A percentile compares a stretch with the other conserved stretches of the same genome.
These are phyloP conservation scores for Evansstolkia leycettana DNA, from an alignment of 495 filamentous ascomycete species.

Conservation along the genomic window DNA sequence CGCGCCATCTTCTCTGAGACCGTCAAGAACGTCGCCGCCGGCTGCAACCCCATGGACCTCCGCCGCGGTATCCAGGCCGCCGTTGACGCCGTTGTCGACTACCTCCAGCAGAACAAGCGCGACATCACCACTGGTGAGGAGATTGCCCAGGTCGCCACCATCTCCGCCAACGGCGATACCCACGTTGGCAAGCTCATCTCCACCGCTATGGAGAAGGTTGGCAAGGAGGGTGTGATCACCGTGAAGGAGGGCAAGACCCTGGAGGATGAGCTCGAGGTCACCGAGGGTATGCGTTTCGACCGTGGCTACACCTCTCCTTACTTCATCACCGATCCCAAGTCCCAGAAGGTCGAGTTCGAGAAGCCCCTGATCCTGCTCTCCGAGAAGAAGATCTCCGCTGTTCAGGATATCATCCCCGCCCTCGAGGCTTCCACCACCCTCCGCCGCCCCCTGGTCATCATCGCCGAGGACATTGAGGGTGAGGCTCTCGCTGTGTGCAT, in stretches of 20 bases:
- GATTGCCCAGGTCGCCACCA: constrained; percentile 96
- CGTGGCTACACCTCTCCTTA: constrained; percentile 96
- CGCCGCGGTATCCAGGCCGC: constrained; percentile 93
- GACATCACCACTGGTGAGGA: constrained; percentile 96
- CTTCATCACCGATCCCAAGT: constrained; percentile 99
- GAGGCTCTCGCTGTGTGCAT: constrained; percentile 98
- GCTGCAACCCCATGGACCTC: constrained; percentile 99
- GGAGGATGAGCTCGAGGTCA: constrained; percentile 95
- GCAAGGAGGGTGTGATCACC: constrained; percentile 99
- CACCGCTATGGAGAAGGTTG: constrained; percentile 98
- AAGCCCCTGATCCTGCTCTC: constrained; percentile 96
- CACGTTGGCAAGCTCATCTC: constrained; percentile 95
- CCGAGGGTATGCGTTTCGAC: constrained; percentile 99
- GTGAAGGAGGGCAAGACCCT: constrained; percentile 99
- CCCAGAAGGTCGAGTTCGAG: constrained; percentile 98
- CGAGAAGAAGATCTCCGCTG: constrained; percentile 99
- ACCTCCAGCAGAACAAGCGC: constrained; percentile 84
- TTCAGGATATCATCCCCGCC: constrained; percentile 95
- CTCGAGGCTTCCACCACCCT: constrained; percentile 93
- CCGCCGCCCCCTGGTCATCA: constrained; percentile 92
- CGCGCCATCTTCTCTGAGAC: constrained; percentile 99
- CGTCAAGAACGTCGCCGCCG: constrained; percentile 98
- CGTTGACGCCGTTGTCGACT: constrained; percentile 87
- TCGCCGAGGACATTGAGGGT: constrained; percentile 97
- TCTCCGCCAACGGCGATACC: constrained; percentile 90